Percentiles rank a stretch among this genome's conserved stretches.
These are phyloP conservation scores for Ramularia collo-cygni DNA, from an alignment of 2,329 filamentous ascomycete species.

Conservation along the genomic window DNA sequence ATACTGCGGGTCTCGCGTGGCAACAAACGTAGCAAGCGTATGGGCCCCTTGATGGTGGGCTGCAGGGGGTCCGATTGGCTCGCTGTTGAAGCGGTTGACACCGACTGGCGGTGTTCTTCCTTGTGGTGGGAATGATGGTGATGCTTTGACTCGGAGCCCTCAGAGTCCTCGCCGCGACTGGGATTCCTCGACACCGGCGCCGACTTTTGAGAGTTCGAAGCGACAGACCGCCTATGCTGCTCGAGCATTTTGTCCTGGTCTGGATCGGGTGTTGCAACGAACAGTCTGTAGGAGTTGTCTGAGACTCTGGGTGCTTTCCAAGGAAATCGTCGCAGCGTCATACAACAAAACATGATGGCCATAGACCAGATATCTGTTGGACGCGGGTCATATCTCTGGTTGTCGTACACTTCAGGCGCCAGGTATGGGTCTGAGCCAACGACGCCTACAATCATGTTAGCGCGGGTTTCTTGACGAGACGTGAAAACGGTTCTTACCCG, in stretches of 20 bases:
- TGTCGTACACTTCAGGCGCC: constrained; percentile 92
- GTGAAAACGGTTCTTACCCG: constrained; percentile 52
- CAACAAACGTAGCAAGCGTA: constrained; percentile 78
- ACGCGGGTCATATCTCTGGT: constrained; percentile 86
- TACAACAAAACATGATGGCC: constrained; percentile 98
- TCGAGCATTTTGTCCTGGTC: constrained; percentile 41
- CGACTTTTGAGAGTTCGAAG: constrained; percentile 26
- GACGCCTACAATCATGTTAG: constrained; percentile 48
- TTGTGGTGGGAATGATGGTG: constrained; percentile 29
- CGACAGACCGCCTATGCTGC: constrained; percentile 19
- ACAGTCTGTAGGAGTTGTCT: constrained; percentile 92
- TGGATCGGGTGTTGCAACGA: constrained; percentile 76
- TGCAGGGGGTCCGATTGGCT: constrained; percentile 22
- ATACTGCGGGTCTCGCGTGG: constrained; percentile 86
- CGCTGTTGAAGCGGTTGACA: constrained; percentile 28
- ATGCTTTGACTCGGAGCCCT: constrained; percentile 17
- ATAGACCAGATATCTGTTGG: constrained; percentile 96
- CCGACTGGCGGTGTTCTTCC: constrained; percentile 20
- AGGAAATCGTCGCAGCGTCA: constrained; percentile 89
- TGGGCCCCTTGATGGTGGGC: constrained; percentile 77
- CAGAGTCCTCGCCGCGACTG: constrained; percentile 20
- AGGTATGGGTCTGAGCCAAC: constrained; percentile 91
- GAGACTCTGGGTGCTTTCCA: constrained; percentile 92
- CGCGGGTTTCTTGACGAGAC: not conserved
- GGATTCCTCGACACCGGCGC: constrained; percentile 37